These are phyloP conservation scores for Pichia gijzeniarum DNA, from an alignment of 805 yeast genomes.

Conservation along the genomic window DNA sequence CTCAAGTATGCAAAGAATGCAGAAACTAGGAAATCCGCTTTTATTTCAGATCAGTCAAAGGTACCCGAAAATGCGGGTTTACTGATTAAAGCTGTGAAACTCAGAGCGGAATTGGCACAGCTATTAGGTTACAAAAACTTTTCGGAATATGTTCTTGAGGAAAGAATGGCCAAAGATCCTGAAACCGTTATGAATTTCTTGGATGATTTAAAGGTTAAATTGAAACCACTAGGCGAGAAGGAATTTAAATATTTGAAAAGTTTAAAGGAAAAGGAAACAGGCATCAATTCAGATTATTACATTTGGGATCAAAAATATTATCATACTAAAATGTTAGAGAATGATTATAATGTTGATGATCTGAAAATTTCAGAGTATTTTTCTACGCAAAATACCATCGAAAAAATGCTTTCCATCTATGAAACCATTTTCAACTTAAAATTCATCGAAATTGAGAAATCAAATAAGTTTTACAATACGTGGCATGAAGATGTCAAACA, in stretches of 20 bases:
- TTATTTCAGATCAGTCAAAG: slow-evolving; percentile 61
- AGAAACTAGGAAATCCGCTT: slow-evolving; percentile 62
- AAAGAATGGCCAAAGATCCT: slow-evolving; percentile 72
- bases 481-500: slow-evolving; percentile 82
- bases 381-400: slow-evolving; percentile 63
- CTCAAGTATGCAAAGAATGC: slow-evolving; percentile 60
- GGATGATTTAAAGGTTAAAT: slow-evolving; percentile 50
- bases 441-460: slow-evolving; percentile 46
- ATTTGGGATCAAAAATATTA: slow-evolving; percentile 74
- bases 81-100: slow-evolving; percentile 50
- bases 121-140: slow-evolving; percentile 61
- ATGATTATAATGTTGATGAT: slow-evolving; percentile 65
- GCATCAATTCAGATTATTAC: slow-evolving; percentile 38
- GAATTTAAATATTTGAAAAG: slow-evolving; percentile 44
- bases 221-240: slow-evolving; percentile 50
- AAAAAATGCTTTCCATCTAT: slow-evolving; percentile 64
- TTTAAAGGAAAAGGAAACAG: slow-evolving; percentile 45
- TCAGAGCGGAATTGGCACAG: slow-evolving; percentile 57
- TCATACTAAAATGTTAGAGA: slow-evolving; percentile 58
- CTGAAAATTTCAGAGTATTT: slow-evolving; percentile 69
- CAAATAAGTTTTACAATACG: slow-evolving; percentile 32
- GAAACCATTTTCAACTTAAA: slow-evolving; percentile 64
- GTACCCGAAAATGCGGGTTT: slow-evolving; percentile 58
- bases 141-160: slow-evolving; percentile 67
- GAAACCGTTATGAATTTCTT: slow-evolving; percentile 56